A percentile compares a stretch with the other conserved stretches of the same genome.
Conservation (phyloP, 768 basidiomycete species). For the Epithele typhae region DNA sequence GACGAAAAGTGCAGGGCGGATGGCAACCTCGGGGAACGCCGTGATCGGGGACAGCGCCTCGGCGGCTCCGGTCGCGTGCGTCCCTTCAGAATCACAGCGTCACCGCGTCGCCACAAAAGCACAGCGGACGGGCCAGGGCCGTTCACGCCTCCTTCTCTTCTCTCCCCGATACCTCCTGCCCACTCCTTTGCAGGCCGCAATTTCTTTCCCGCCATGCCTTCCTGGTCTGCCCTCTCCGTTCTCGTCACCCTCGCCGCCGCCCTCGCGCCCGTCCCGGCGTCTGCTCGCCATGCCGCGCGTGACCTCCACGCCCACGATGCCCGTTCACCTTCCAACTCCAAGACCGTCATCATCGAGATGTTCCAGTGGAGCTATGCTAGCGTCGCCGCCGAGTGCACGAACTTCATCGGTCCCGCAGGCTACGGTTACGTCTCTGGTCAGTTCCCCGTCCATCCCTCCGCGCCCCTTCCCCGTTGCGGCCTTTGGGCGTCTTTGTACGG, state of each 20-base stretch:
- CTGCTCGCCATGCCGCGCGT: neutral
- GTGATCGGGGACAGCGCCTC: no score
- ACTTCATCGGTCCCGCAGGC: conserved; percentile 64
- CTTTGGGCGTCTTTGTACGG: no score
- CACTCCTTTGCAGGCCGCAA: no score
- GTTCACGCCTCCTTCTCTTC: no score
- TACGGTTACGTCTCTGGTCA: conserved; percentile 65
- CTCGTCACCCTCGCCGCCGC: neutral
- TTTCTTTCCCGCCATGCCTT: no score
- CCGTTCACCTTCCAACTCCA: conserved; percentile 9
- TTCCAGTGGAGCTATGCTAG: conserved; percentile 59
- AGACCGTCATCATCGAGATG: conserved; percentile 60
- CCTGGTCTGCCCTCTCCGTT: neutral
- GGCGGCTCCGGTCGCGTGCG: no score
- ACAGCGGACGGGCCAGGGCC: no score
- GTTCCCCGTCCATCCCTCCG: neutral
- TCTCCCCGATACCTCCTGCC: no score
- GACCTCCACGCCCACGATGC: neutral
- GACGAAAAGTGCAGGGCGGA: no score
- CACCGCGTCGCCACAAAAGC: no score
- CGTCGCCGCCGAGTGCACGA: conserved; percentile 58
- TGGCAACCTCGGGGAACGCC: no score
- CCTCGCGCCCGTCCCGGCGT: neutral
- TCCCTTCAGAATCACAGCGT: no score
- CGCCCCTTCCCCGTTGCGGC: neutral